Base-by-base conservation (phyloP, 768 basidiomycete species). In the Macrolepiota fuliginosa region DNA sequence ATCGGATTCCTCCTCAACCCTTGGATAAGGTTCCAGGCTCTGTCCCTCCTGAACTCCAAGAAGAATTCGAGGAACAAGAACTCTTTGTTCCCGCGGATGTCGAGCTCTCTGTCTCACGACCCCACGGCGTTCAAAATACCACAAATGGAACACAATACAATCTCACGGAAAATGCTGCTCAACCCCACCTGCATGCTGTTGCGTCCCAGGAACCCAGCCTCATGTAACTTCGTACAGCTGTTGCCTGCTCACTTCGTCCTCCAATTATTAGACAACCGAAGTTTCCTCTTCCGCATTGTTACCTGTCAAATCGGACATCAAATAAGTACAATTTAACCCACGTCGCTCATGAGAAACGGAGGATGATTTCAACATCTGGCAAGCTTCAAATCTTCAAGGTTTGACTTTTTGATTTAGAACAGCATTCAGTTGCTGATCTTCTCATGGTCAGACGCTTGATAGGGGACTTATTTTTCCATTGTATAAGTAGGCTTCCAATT, bases 1-100 rank as follows among this genome's bases (percentile, higher is more conserved):
- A 98, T 74, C 88, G 96, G 57, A 96, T 98, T 64, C 96, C 96
- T 4, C 84, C 89, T 37, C 87, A 91, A 46, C 81, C 87, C 11
- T 76, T 79, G 32, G 85, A 88, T 62, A 83, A 80, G 46, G 67
- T 81, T 55, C 82, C 84, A 5, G 85, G 84, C 40, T 75, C 81
- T 54, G 75, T 80, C n/a, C 87, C 88, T 7, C 74, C 79, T 22
- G 85, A 86, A 68, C 74, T 87, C 11, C 78, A 75, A 19, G 81
- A 79, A 36, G 85, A 85, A 63, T 83, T 80, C 62, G 86, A 89
- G 65, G 83, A 84, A 49, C 85, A 86, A 63, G 79, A 85, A 46
- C 76, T 91, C 29, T 92, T 92, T 66, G 86, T 91, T 25, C 92
- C 91, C 27, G 90, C 89, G 25, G 88, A 90, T 62, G 69, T 75